Conservation (phyloP, 1,139 yeast species). For the Candida frijolesensis region DNA sequence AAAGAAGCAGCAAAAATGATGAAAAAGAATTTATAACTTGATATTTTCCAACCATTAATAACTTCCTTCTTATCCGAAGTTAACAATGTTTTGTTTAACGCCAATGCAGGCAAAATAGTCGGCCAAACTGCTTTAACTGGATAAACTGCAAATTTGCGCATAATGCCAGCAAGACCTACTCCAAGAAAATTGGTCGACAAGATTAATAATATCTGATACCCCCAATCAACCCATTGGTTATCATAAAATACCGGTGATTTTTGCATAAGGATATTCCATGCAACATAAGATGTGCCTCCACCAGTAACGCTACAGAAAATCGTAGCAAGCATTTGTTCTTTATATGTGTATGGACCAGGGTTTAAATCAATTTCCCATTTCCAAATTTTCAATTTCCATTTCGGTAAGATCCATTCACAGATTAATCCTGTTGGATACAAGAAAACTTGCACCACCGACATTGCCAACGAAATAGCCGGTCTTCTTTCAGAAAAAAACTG, state of each 20-base stretch:
- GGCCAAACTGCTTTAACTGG: constrained; percentile 64
- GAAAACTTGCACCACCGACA: constrained; percentile 35
- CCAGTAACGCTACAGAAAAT: constrained; percentile 29
- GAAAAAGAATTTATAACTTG: constrained; percentile 34
- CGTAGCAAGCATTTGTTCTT: constrained; percentile 32
- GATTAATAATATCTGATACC: constrained; percentile 53
- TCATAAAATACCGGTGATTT: constrained; percentile 41
- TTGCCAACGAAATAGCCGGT: constrained; percentile 48
- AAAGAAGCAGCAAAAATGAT: constrained; percentile 25
- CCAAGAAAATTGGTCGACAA: constrained; percentile 62
- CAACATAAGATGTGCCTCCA: constrained; percentile 44
- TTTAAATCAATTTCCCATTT: constrained; percentile 20
- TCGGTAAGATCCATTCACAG: constrained; percentile 24
- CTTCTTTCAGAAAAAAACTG: constrained; percentile 59
- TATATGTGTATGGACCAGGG: constrained; percentile 33
- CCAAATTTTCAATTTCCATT: constrained; percentile 17
- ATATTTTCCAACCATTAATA: constrained; percentile 40
- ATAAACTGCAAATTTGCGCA: constrained; percentile 58
- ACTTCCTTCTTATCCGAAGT: constrained; percentile 41
- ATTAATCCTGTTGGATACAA: constrained; percentile 27
- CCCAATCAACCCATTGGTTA: constrained; percentile 45
- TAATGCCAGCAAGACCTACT: constrained; percentile 62
- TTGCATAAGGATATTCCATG: constrained; percentile 48
- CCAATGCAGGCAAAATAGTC: constrained; percentile 52
- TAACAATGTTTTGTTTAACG: constrained; percentile 56